Evolutionary conservation across 1,284 basidiomycete species (phyloP).

Genomic region (Laetiporus sulphureus): DNA sequence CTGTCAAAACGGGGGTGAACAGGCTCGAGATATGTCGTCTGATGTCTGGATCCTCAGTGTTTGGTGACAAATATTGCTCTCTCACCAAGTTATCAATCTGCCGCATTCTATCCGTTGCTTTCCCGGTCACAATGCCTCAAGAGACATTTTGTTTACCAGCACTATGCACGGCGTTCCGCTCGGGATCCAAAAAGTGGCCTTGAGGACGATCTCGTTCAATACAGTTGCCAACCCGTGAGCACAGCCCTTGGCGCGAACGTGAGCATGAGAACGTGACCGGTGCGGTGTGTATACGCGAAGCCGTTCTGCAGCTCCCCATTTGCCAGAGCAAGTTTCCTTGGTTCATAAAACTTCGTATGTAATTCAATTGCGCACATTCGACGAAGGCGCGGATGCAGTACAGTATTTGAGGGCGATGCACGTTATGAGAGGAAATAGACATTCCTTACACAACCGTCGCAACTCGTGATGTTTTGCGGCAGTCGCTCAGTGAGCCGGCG

Average conservation of each 20-base stretch:
- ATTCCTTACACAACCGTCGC: no score
- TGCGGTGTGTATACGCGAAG: no score
- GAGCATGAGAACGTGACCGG: neutral
- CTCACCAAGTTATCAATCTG: no score
- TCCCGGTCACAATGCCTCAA: no score
- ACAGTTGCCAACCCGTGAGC: neutral
- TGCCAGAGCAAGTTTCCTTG: neutral
- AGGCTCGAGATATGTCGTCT: no score
- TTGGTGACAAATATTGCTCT: no score
- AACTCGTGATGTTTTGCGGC: no score
- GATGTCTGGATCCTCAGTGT: no score
- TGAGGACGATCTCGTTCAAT: neutral
- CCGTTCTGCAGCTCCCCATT: neutral
- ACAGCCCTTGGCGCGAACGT: neutral
- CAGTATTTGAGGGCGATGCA: neutral
- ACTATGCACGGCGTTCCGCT: neutral
- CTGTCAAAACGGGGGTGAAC: constrained; percentile 21
- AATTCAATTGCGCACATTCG: no score
- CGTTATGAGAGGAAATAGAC: neutral
- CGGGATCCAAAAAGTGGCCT: neutral
- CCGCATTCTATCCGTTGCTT: no score
- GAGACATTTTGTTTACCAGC: no score
- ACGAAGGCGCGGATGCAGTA: neutral
- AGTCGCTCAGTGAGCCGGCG: no score
- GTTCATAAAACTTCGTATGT: neutral